Base-by-base conservation (phyloP, 1,284 basidiomycete species). In the Heterobasidion parviporum region DNA sequence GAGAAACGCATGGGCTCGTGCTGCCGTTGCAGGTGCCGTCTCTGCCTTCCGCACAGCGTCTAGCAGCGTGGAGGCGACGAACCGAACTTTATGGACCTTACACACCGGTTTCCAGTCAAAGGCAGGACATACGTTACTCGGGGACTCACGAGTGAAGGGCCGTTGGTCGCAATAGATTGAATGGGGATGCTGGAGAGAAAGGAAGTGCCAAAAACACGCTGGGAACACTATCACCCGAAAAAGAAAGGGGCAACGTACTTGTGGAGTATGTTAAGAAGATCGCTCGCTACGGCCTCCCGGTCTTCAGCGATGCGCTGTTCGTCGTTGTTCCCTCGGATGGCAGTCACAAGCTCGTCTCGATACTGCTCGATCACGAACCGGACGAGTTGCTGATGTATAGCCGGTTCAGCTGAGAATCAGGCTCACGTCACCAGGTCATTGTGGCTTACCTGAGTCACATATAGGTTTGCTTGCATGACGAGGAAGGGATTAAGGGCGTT, bases 321-420 rank as follows among this genome's bases (percentile, higher is more conserved):
- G 62, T 89, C 80, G 32, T 82, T 71, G 60, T 66, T 76, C 16
- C 84, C 85, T 61, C 83, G 85, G 61, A 89, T 74, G 51, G 85
- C 76, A 50, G 77, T 74, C 54, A 89, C 68, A 43, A 94, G 78
- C 68, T 93, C 89, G 63, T 93, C 88, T 10, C 89, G 85, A 65
- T 93, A 93, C 68, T 92, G 91, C 63, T 93, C 87, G 54, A 90
- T 88, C 57, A 94, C 88, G 65, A 92, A 93, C 56, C 92, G 87
- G 57, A 90, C 89, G 56, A 93, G 81, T 90, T 94, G 91, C 89
- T 93, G 62, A 38, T 20, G 46, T 16, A 32, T 7, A 10, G 10
- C 18, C 46, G 26, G 26, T 18, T 48, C 26, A 50, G 49, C 26
- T 34, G 3, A 36, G 32, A 14, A 14, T 32, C 49, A 12, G 10